Base-by-base conservation (phyloP, 495 filamentous ascomycete species). In the Podospora didyma region DNA sequence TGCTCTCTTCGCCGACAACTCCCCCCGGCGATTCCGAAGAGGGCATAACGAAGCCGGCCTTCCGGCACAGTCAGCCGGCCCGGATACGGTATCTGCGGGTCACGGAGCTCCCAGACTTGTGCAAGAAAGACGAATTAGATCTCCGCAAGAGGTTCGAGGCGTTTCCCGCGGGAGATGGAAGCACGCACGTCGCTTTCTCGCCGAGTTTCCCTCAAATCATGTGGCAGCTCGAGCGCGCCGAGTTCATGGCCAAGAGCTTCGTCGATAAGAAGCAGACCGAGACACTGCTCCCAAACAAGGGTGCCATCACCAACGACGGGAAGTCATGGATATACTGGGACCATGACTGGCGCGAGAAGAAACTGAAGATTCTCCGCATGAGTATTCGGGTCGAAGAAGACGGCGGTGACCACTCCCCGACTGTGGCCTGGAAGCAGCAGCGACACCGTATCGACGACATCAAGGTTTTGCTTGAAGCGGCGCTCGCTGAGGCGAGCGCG, bases 141-240 rank as follows among this genome's bases (percentile, higher is more conserved):
- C 57, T 87, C 41, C 67, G 71, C 20, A 53, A 61, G 7, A 59
- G 65, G 11, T 53, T 68, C 12, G 52, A 56, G 3, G 58, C 46
- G 26, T 49, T 63, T 20, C 54, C 49, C 0, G 45, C 61, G 24
- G 39, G 12, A 5, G 63, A 66, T 17, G 56, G 57, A 11, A 76
- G 76, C 22, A 77, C 71, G 1, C 71, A 73, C 19, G 75, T 96
- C 10, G 86, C 89, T 0, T 79, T 96, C 26, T 62, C 86, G 46
- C 92, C 92, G 3, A 83, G 89, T 58, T 75, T 79, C 50, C 77
- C 86, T 22, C 84, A 87, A 22, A 83, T 92, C 59, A 69, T 80
- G 47, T 97, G 92, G 92, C 90, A 93, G 68, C 86, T 90, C 69
- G 81, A 81, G 12, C 82, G 92, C 24, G 89, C 95, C 68, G 88